Evolutionary conservation across 2,329 filamentous ascomycete species (phyloP).

Genomic region (Zalaria sp.): DNA sequence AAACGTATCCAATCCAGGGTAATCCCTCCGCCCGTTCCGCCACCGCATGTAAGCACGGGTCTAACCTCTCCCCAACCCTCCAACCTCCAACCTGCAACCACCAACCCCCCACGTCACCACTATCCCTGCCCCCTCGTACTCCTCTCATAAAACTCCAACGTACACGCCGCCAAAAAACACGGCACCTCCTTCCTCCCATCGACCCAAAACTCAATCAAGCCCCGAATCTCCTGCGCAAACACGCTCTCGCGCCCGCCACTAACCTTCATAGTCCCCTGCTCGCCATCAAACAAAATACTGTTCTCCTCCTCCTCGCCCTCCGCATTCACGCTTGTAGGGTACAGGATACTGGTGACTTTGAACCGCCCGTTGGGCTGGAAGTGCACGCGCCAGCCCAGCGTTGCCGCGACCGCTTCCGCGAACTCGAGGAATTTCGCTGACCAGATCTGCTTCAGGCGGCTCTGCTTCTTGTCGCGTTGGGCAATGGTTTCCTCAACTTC

Average conservation of each 20-base stretch:
- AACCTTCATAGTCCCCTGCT: constrained; percentile 96
- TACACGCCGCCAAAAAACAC: constrained; percentile 81
- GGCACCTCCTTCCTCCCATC: constrained; percentile 87
- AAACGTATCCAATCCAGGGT: no score
- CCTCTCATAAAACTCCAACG: constrained; percentile 84
- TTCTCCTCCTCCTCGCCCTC: constrained; percentile 39
- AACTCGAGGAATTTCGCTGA: constrained; percentile 83
- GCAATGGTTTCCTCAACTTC: constrained; percentile 42
- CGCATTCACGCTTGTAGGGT: constrained; percentile 32
- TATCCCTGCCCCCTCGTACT: constrained; percentile 6
- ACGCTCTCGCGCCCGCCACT: constrained; percentile 74
- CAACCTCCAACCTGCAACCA: no score
- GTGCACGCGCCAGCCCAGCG: constrained; percentile 86
- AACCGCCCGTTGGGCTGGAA: constrained; percentile 97
- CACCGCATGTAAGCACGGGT: no score
- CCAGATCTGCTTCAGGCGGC: constrained; percentile 87
- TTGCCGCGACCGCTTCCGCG: constrained; percentile 81
- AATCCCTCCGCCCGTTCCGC: no score
- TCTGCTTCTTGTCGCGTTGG: constrained; percentile 64
- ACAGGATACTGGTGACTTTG: constrained; percentile 75
- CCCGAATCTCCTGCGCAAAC: constrained; percentile 73
- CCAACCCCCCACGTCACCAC: no score
- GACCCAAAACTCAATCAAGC: constrained; percentile 91
- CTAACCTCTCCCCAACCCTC: no score
- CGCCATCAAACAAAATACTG: constrained; percentile 71